Conservation (phyloP, 1,284 basidiomycete species). For the Xanthoconium separans region DNA sequence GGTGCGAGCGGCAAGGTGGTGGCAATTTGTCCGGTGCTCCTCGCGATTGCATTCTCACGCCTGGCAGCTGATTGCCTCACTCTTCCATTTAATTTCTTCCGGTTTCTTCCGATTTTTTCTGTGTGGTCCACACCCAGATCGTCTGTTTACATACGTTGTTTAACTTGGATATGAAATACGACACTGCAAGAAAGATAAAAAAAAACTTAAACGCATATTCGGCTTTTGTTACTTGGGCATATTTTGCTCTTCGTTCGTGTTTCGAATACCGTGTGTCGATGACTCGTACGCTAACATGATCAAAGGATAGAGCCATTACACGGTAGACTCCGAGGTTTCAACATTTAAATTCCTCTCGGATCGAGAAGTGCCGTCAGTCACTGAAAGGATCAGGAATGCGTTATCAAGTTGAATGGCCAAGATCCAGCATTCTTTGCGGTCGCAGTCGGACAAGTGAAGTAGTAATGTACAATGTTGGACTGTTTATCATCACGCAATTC, state of each 20-base stretch:
- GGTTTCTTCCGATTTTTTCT: conserved; percentile 17
- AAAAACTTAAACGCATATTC: conserved; percentile 40
- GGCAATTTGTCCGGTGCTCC: conserved; percentile 26
- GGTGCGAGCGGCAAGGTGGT: not conserved
- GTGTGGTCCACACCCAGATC: conserved; percentile 14
- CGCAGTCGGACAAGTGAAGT: no score
- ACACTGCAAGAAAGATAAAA: no score
- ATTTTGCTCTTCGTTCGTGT: conserved; percentile 21
- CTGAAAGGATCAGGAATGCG: no score
- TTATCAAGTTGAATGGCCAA: no score
- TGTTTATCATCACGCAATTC: no score
- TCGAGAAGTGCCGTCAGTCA: no score
- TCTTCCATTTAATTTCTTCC: conserved; percentile 8
- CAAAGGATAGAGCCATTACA: no score
- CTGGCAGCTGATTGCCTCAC: conserved; percentile 35
- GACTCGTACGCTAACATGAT: conserved; percentile 25
- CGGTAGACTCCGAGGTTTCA: no score
- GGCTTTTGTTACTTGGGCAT: conserved; percentile 31
- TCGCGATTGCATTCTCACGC: conserved; percentile 35
- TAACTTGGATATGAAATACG: conserved; percentile 34
- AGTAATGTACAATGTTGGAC: no score
- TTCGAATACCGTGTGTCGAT: conserved; percentile 19
- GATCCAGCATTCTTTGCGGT: no score
- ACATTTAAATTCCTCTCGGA: no score
- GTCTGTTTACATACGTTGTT: conserved; percentile 27